Base-by-base conservation (phyloP, 2,329 filamentous ascomycete genomes). In the Beauveria caledonica region DNA sequence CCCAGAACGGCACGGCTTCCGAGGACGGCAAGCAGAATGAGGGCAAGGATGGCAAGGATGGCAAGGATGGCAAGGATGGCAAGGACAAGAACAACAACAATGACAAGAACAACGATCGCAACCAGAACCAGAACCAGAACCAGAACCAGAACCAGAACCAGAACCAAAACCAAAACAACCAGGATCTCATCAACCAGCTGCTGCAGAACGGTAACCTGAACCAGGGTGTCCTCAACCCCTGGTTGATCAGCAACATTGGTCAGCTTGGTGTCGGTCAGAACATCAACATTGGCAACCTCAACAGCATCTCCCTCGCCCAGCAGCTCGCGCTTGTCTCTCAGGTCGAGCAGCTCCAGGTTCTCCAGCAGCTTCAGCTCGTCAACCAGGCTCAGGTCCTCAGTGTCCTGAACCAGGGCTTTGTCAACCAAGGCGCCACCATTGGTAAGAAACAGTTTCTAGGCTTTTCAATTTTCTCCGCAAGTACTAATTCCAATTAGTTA, bases 191-290 rank as follows among this genome's bases (percentile, higher is more conserved):
- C 58, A 55, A 63, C 53, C 56, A 58, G 56, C 61, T 63, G 44
- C 46, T 63, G 50, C 50, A 60, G 39, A 62, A 60, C 42, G 59
- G 62, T 58, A 62, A 60, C 40, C 57, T 64, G 51, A 54, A 62
- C 62, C 59, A 66, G 48, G 55, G 44, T 4, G 21, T 56, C 23
- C 62, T 71, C 23, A 54, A 62, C 40, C 46, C 63, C 56, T 61
- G 59, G 60, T 66, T 69, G 48, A 39, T 63, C 42, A 63, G 63
- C 44, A 65, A 72, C 23, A 65, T 72, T 59, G 64, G 63, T 60
- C 62, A 64, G 62, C 66, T 73, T 61, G 68, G 69, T 50, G 62
- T 73, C 42, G 63, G 66, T 33, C 59, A 63, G 21, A 60, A 68
- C 58, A 58, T 71, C 60, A 65, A 67, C 63, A 58, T 68, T 58